Percentiles rank a stretch among this genome's conserved stretches.
phyloP scores from a whole-genome alignment of 345 rosid species.

The Microcos paniculata region DNA sequence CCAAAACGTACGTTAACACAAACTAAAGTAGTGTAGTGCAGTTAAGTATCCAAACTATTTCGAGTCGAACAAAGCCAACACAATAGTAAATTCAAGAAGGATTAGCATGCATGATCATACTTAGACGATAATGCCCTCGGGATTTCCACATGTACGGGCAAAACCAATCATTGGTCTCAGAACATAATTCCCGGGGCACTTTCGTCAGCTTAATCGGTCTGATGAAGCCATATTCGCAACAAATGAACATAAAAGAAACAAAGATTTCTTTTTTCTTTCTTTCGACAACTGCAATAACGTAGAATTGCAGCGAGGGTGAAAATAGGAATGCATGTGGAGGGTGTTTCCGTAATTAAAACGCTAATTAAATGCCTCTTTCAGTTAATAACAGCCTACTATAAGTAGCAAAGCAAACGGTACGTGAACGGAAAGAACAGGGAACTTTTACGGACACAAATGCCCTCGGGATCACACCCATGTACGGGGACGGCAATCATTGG shows the following conservation, averaged over 20 bases:
- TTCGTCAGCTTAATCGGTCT: slow-evolving; percentile 14
- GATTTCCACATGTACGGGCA: slow-evolving; percentile 32
- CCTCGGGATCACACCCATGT: slow-evolving; percentile 51
- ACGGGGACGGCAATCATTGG: slow-evolving; percentile 42
- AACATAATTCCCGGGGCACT: slow-evolving; percentile 19
- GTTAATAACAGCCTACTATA: slow-evolving; percentile 9
- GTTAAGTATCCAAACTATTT: neutral
- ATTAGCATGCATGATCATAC: neutral
- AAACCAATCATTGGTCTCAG: slow-evolving; percentile 16
- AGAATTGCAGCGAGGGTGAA: neutral
- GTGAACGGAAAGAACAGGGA: slow-evolving; percentile 11
- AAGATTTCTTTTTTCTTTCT: too few relatives aligned
- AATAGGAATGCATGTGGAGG: slow-evolving; percentile 19
- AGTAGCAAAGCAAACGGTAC: slow-evolving; percentile 25
- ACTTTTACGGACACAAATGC: slow-evolving; percentile 45
- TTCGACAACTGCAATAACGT: neutral
- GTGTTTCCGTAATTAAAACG: slow-evolving; percentile 12
- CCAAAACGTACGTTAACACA: neutral
- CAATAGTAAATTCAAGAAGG: slow-evolving; percentile 2
- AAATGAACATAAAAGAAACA: neutral
- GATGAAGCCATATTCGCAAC: neutral
- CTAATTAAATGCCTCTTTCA: neutral
- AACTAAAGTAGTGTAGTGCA: neutral
- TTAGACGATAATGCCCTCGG: slow-evolving; percentile 48
- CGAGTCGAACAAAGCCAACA: neutral